Conservation (phyloP, 1,139 yeast genomes). For the Magnusiomyces ingens region DNA sequence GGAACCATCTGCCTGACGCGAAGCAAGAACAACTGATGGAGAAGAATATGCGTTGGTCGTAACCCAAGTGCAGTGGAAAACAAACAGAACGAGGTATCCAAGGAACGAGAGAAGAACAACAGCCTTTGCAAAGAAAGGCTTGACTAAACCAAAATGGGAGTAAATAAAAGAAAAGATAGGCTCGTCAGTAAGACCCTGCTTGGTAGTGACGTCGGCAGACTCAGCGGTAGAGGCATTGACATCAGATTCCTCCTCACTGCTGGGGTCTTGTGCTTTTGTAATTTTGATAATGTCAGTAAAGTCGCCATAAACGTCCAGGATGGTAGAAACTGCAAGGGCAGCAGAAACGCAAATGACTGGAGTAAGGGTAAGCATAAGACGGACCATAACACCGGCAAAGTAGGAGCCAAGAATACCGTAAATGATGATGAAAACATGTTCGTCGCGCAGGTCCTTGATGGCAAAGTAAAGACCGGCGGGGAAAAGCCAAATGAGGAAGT, state of each 20-base stretch:
- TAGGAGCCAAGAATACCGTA: conserved; percentile 89
- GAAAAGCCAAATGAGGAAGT: conserved; percentile 92
- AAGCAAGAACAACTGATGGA: conserved; percentile 93
- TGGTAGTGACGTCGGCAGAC: conserved; percentile 8
- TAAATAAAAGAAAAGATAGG: conserved; percentile 18
- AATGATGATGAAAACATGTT: conserved; percentile 86
- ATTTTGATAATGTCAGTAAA: conserved; percentile 33
- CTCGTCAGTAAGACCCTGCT: conserved; percentile 17
- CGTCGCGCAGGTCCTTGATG: conserved; percentile 84
- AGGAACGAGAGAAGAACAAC: conserved; percentile 65
- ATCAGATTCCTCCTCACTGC: conserved; percentile 16
- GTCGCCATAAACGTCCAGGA: conserved; percentile 78
- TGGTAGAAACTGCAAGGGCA: conserved; percentile 77
- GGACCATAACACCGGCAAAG: conserved; percentile 99
- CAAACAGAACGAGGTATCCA: conserved; percentile 74
- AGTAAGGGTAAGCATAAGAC: conserved; percentile 93
- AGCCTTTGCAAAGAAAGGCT: conserved; percentile 46
- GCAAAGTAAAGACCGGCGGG: conserved; percentile 93
- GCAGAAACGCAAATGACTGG: conserved; percentile 91
- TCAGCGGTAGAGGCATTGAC: conserved; percentile 11
- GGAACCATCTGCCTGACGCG: conserved; percentile 78
- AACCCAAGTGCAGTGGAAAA: conserved; percentile 95
- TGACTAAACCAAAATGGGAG: conserved; percentile 19
- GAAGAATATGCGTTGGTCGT: conserved; percentile 94
- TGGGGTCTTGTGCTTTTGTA: neutral